phyloP scores from a whole-genome alignment of 2,329 filamentous ascomycete genomes.

The Pestalotiopsis sp. region DNA sequence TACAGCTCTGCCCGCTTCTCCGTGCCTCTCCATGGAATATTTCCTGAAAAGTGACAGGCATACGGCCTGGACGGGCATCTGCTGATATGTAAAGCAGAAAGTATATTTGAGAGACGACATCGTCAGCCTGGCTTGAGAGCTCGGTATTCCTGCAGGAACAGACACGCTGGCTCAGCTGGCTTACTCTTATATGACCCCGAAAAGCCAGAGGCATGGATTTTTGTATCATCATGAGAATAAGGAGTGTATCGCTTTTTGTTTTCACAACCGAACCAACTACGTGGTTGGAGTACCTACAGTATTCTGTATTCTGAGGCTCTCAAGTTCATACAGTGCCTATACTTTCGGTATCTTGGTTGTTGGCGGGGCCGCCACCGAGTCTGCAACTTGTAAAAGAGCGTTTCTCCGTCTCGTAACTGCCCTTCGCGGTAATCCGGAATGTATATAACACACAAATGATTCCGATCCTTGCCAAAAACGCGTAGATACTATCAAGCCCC shows the following conservation, averaged over 20 bases:
- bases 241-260: too few relatives aligned
- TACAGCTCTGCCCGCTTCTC: constrained; percentile 11
- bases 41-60: background rate
- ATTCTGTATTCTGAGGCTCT: too few relatives aligned
- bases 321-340: too few relatives aligned
- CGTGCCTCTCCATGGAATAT: background rate
- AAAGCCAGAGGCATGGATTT: background rate
- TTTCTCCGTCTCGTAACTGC: background rate
- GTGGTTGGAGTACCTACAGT: too few relatives aligned
- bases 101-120: background rate
- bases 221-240: too few relatives aligned
- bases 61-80: background rate
- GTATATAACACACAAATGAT: background rate
- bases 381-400: background rate
- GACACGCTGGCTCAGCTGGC: background rate
- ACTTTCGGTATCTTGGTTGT: too few relatives aligned
- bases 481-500: background rate
- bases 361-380: background rate
- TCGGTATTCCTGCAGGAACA: background rate
- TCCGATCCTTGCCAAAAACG: background rate
- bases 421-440: background rate
- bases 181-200: background rate
- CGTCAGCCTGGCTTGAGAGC: background rate
- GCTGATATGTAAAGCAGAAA: background rate
- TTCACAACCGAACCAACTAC: too few relatives aligned